A percentile compares a stretch with the other conserved stretches of the same genome.
Conservation (phyloP, 2,329 filamentous ascomycete genomes). For the Ophiosphaerella herpotricha region DNA sequence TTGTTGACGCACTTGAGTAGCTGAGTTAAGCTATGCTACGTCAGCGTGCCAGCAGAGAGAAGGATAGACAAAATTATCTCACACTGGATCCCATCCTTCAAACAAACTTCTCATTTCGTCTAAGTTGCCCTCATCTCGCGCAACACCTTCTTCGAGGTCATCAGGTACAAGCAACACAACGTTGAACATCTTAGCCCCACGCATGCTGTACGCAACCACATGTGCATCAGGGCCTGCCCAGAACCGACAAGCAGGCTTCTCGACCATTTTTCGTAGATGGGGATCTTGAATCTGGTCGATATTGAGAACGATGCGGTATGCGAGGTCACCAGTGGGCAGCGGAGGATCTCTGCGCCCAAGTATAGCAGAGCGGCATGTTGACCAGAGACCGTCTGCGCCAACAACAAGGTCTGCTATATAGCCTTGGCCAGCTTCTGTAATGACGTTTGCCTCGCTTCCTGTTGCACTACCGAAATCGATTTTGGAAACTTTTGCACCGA, state of each 20-base stretch:
- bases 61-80: constrained; percentile 41
- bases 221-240: constrained; percentile 69
- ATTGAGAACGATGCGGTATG: constrained; percentile 65
- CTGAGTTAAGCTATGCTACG: constrained; percentile 22
- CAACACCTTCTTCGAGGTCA: constrained; percentile 60
- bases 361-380: constrained; percentile 54
- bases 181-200: constrained; percentile 65
- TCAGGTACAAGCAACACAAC: constrained; percentile 70
- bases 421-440: constrained; percentile 46
- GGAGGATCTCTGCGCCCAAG: constrained; percentile 22
- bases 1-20: constrained; percentile 54
- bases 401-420: constrained; percentile 62
- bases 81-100: constrained; percentile 66
- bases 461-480: constrained; percentile 53
- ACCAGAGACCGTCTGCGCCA: constrained; percentile 69
- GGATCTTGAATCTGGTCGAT: constrained; percentile 58
- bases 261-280: constrained; percentile 58
- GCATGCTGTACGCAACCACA: constrained; percentile 66
- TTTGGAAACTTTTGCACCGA: constrained; percentile 54
- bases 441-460: constrained; percentile 44
- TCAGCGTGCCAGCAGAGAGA: constrained; percentile 22
- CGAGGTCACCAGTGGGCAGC: constrained; percentile 65
- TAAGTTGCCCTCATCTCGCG: constrained; percentile 57
- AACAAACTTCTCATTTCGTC: constrained; percentile 67
- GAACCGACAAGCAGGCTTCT: constrained; percentile 59